Base-by-base conservation (phyloP, 2,329 filamentous ascomycete genomes). In the Diaporthe ampelina region DNA sequence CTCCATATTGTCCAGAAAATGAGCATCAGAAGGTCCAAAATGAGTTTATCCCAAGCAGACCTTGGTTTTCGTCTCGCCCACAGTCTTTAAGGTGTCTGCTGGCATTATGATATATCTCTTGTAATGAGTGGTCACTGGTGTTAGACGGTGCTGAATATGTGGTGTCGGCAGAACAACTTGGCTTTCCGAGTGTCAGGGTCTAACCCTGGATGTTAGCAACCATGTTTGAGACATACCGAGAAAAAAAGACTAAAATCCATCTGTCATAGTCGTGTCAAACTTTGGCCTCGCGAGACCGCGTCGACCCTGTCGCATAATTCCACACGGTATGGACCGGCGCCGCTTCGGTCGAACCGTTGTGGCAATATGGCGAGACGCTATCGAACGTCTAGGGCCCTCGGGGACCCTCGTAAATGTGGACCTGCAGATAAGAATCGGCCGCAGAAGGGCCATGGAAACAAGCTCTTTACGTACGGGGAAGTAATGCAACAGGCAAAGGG, bases 391-490 rank as follows among this genome's bases (percentile, higher is more conserved):
- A 52, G 26, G 48, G 48, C 21, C 45, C 32, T 68, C 54, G 29
- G n/a, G 32, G 48, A 37, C 63, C 63, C 63, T 68, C 45, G 32
- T 45, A 68, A 54, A 40, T 68, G 63, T 68, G 63, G 63, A 45
- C 63, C 63, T 40, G 19, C 15, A 52, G 63, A 68, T 68, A 68
- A 68, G 32, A 37, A 40, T 54, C 8, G 37, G 37, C 63, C 63
- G 32, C 29, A 26, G 29, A 26, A 50, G 32, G 17, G 63, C 45
- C 63, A 52, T 21, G 63, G 45, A 67, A 67, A 67, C 45, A 67
- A 67, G 45, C 63, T 50, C 52, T 54, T 68, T 68, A 68, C 63
- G 63, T 68, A 68, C 63, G 45, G 63, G 63, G 63, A 32, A 68
- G n/a, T 68, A 54, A 68, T 68, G 63, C 48, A 52, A 19, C 35